Percentiles rank a stretch among this genome's conserved stretches.
phyloP scores from a whole-genome alignment of 139 green algal species.

The Chlorella sp. region DNA sequence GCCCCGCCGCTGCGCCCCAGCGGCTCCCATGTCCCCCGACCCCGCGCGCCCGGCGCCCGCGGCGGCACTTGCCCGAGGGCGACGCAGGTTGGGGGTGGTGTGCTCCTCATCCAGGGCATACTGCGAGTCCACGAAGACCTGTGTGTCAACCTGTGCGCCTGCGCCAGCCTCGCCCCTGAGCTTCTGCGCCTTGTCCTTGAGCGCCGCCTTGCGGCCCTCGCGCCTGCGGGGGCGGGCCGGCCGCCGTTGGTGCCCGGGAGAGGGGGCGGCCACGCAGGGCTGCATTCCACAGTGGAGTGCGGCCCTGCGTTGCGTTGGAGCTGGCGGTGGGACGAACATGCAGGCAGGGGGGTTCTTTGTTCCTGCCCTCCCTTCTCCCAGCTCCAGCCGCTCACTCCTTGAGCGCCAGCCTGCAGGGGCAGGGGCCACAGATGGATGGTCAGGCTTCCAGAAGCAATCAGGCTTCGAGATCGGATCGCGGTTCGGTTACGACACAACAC shows the following conservation, averaged over 20 bases:
- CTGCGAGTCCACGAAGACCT: conserved; percentile 1
- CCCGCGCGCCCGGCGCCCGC: too few species aligned
- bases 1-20: too few species aligned
- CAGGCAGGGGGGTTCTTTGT: background rate
- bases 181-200: conserved; percentile 16
- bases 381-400: conserved; percentile 7
- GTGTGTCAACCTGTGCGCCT: background rate
- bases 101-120: conserved; percentile 19
- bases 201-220: conserved; percentile 10
- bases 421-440: too few species aligned
- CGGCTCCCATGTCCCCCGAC: too few species aligned
- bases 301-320: background rate
- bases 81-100: conserved; percentile 23
- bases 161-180: conserved; percentile 1
- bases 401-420: too few species aligned
- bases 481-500: too few species aligned
- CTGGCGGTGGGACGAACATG: background rate
- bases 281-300: background rate
- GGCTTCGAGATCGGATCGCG: too few species aligned
- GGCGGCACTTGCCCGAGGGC: background rate
- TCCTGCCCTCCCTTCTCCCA: background rate
- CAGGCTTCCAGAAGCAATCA: too few species aligned
- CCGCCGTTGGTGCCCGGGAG: background rate
- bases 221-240: background rate
- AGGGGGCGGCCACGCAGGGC: background rate